Evolutionary conservation across 768 basidiomycete genomes (phyloP), one percentile per base, ranked within the genome.

Genomic region (Collybia nuda): DNA sequence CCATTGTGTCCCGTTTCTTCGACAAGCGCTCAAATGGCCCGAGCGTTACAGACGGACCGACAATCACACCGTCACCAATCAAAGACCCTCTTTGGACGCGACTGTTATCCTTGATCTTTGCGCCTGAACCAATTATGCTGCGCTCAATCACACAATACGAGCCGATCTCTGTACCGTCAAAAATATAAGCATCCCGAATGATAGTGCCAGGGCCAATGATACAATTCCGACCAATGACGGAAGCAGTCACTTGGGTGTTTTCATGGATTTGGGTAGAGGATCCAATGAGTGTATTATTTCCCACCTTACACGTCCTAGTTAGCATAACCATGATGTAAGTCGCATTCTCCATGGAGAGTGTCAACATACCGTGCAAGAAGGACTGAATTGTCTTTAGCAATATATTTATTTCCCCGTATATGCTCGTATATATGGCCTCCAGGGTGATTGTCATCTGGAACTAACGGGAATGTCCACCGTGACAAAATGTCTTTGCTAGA

Each of bases 401-500:
- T 80, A 63, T 98, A 99, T 57, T 88, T 86, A 68, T 94, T 92
- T 5, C 93, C 93, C 23, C 88, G 81, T 29, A 87, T 79, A 61
- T 94, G 85, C 62, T 96, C 91, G 64, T 98, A 98, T 32, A 76
- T 63, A 50, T 88, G 84, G 5, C 86, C 86, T 12, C 86, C 81
- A 2, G 93, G 93, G 59, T 94, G 82, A 67, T 94, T 92, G 65
- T 95, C 86, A 64, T 98, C 97, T 7, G 96, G 96, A 4, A 94
- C 93, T 7, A 98, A 74, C 1, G 97, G 97, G 72, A 96, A 98
- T 5, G 92, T 90, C 90, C 93, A 94, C 57, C 97, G 78, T 39
- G 92, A 82, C 24, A 98, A 70, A 43, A 99, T 92, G 60, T 98
- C 94, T 67, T 93, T 91, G 72, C 94, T 96, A 62, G 18, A 46